phyloP scores from a whole-genome alignment of 225 moss, liverwort and hornwort genomes.

The Antitrichia curtipendula region DNA sequence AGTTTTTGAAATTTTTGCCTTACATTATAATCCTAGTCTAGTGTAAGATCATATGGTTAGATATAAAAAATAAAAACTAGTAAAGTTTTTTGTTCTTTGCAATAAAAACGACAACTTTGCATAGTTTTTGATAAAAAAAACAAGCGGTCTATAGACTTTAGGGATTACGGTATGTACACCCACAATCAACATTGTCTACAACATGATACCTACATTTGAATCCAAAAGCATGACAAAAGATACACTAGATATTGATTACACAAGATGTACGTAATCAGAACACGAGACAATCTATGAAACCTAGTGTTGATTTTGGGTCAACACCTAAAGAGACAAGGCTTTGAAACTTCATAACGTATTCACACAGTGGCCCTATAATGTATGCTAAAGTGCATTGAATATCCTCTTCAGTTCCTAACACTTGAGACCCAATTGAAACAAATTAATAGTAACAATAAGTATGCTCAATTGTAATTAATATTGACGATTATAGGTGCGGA shows the following conservation, averaged over 20 bases:
- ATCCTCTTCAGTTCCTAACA: neutral
- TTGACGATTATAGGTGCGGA: rapidly evolving
- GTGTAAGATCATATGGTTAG: too few species aligned
- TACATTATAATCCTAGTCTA: too few species aligned
- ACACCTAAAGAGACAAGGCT: neutral
- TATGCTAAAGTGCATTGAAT: neutral
- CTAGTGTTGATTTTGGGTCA: neutral
- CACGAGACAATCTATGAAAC: neutral
- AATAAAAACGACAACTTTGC: neutral
- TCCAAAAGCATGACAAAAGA: too few species aligned
- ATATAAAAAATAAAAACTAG: neutral
- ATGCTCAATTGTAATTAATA: neutral
- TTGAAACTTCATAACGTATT: neutral
- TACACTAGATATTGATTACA: neutral
- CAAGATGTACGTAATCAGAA: neutral
- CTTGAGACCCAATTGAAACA: neutral
- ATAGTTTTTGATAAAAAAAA: neutral
- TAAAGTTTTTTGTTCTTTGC: neutral
- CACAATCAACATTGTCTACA: neutral
- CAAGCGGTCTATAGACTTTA: neutral
- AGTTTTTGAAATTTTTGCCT: too few species aligned
- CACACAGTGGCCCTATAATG: neutral
- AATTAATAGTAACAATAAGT: neutral
- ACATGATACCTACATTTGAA: rapidly evolving
- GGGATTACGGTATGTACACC: neutral